Percentiles rank a stretch among this genome's conserved stretches.
These are phyloP conservation scores for Fomes fomentarius DNA, from an alignment of 1,284 basidiomycete species.

Conservation along the genomic window DNA sequence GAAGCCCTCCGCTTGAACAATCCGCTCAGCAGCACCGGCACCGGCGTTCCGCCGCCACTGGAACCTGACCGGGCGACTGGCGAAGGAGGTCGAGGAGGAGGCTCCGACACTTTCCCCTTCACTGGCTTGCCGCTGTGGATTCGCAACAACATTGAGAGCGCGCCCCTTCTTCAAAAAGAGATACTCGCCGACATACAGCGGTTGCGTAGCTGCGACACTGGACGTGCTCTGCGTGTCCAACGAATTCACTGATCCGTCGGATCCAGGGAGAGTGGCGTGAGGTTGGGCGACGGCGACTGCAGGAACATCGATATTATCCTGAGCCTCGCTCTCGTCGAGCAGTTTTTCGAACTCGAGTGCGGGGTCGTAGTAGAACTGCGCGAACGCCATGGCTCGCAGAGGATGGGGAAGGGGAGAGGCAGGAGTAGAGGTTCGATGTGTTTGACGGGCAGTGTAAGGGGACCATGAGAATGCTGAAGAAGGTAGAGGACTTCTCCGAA, in stretches of 20 bases:
- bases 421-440: no score
- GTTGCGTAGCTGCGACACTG: background rate
- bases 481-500: no score
- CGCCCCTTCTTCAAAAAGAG: background rate
- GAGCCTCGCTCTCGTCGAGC: conserved; percentile 14
- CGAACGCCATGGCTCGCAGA: conserved; percentile 22
- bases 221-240: background rate
- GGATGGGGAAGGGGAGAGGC: background rate
- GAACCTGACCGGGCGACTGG: no score
- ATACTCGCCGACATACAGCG: background rate
- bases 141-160: background rate
- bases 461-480: background rate
- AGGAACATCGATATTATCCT: no score
- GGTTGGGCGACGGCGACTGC: no score
- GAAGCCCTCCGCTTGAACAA: background rate
- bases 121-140: no score
- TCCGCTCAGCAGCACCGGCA: background rate
- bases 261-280: no score
- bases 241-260: no score
- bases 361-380: conserved; percentile 25
- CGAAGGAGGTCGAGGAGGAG: no score
- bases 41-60: no score
- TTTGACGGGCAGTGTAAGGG: no score
- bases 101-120: no score
- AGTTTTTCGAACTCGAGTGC: conserved; percentile 23